Base-by-base conservation (phyloP, 345 rosid species). In the Populus simonii region DNA sequence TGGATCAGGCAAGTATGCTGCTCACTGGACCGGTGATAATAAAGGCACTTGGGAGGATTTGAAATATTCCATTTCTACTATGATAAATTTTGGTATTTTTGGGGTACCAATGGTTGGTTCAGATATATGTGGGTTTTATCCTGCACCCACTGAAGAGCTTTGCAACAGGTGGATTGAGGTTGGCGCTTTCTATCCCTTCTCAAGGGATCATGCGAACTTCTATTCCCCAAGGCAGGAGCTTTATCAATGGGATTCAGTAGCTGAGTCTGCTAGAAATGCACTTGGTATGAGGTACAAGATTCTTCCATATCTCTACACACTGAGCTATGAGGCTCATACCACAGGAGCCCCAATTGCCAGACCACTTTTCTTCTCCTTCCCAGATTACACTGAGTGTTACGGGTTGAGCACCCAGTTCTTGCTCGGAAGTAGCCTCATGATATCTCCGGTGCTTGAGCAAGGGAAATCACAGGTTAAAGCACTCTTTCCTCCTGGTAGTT, bases 11-110 rank as follows among this genome's bases (percentile, higher is more conserved):
- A 82, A 89, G 38, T 96, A 96, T 79, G 88, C 89, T 59, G 99
- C 99, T 68, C 99, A 96, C 29, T 96, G 97, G 99, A 96, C 99
- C 0, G 97, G 98, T 73, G 99, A 96, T 74, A 96, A 94, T 70
- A 55, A 94, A 82, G 99, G 97, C 35, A 96, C 94, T 4, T 96
- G 99, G 99, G 87, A 96, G 47, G 86, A 93, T 86, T 82, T 96
- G 79, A 93, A 75, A 86, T 91, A 90, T 68, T 96, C 99, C 47
- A 94, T 96, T 72, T 88, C 97, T 18, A 96, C 98, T 0, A 85
- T 94, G 94, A 74, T 96, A 80, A 96, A 94, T 71, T 96, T 96
- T 12, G 99, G 99, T 39, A 84, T 94, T 31, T 96, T 96, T 23
- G 97, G 98, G 23, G 91, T 96, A 74, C 94, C 98, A 2, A 96